Percentiles rank a stretch among this genome's conserved stretches.
Evolutionary conservation across 2,329 filamentous ascomycete species (phyloP).

Genomic region (Xylogone sp.): DNA sequence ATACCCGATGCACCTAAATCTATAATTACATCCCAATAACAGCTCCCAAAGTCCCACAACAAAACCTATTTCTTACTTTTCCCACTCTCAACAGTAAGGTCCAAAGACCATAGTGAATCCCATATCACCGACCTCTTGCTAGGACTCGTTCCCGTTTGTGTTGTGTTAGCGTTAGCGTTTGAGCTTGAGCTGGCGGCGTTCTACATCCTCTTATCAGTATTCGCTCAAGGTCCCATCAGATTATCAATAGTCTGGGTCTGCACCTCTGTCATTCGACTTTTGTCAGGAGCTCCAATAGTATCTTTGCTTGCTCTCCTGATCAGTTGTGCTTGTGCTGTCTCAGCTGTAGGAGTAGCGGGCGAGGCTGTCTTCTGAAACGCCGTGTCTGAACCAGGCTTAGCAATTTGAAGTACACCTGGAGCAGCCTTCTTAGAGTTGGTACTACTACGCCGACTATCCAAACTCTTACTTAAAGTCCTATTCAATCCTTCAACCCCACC

Average conservation of each 20-base stretch:
- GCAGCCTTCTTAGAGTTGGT: constrained; percentile 76
- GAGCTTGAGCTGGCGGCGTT: constrained; percentile 8
- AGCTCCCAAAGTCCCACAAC: background rate
- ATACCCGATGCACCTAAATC: background rate
- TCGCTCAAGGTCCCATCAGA: constrained; percentile 22
- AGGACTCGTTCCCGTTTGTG: constrained; percentile 16
- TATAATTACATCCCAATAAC: background rate
- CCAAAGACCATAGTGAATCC: constrained; percentile 59
- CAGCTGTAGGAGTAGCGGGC: constrained; percentile 15
- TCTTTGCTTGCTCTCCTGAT: constrained; percentile 11
- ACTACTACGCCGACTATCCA: constrained; percentile 88
- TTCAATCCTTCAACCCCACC: constrained; percentile 68
- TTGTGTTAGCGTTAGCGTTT: constrained; percentile 5
- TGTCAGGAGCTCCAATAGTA: background rate
- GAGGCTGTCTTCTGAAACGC: constrained; percentile 17
- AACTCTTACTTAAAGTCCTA: constrained; percentile 77
- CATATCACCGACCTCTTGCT: constrained; percentile 54
- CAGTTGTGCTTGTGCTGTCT: constrained; percentile 16
- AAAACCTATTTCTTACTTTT: constrained; percentile 16
- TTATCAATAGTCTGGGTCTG: constrained; percentile 21
- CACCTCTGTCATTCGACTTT: constrained; percentile 18
- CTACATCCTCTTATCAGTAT: constrained; percentile 22
- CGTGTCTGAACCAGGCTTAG: constrained; percentile 20
- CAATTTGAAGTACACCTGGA: constrained; percentile 29
- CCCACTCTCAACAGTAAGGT: constrained; percentile 50